Base-by-base conservation (phyloP, 306 rosid species). In the Heteromeles arbutifolia region DNA sequence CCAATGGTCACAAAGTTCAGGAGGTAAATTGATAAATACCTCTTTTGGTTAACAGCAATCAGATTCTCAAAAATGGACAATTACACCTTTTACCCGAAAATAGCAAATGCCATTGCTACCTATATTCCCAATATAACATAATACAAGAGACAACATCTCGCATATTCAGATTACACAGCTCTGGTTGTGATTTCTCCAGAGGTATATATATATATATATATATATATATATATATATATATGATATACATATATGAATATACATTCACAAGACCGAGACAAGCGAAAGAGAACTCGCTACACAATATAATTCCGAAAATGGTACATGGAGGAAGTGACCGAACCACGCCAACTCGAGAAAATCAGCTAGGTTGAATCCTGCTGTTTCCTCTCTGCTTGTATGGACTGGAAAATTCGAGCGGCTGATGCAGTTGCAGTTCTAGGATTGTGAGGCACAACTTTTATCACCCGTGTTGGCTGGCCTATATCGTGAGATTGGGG, bases 341-440 rank as follows among this genome's bases (percentile, higher is more conserved):
- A 13, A 24, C 21, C 58, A 39, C 45, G 4, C 62, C 48, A 57
- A 21, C 69, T 22, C 15, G 41, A 3, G 44, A 69, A 41, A 32
- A 70, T 21, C 29, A 79, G 50, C 61, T 64, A 80, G 41, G 67
- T 19, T 6, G 80, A 41, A 57, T 90, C 93, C 21, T 61, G 22
- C 76, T 90, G 96, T 78, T 88, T 83, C 78, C 99, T 90, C 87
- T 90, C 99, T 70, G 88, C 90, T 82, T 96, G 99, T 78, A 96
- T 92, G 21, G 92, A 89, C 34, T 83, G 97, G 85, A 96, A 96
- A 79, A 96, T 96, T 77, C 97, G 87, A 69, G 97, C 97, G 5
- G 99, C 99, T 18, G 99, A 96, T 76, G 83, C 96, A 4, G 90
- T 96, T 14, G 99, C 99, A 24, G 89, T 65, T 84, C 90, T 88